Conservation (phyloP, 2,329 filamentous ascomycete genomes). For the Taxawa tesnikishii region DNA sequence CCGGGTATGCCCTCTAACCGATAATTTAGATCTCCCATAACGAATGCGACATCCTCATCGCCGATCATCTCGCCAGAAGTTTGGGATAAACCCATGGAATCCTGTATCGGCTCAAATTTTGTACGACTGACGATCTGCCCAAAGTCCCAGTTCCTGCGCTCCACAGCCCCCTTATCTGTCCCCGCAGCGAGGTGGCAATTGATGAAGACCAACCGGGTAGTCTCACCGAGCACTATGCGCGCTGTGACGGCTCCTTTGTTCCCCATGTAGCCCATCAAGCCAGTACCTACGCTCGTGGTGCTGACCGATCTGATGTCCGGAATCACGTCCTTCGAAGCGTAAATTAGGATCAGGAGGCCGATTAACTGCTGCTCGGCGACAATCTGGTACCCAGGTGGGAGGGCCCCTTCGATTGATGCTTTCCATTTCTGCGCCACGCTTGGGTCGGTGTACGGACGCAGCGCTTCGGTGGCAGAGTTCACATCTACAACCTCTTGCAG, state of each 20-base stretch:
- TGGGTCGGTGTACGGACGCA: constrained; percentile 64
- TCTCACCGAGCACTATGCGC: constrained; percentile 75
- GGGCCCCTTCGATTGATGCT: constrained; percentile 54
- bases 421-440: constrained; percentile 68
- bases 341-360: constrained; percentile 73
- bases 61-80: constrained; percentile 57
- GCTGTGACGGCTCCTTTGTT: constrained; percentile 88
- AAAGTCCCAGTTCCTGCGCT: constrained; percentile 83
- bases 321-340: constrained; percentile 65
- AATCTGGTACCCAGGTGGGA: constrained; percentile 66
- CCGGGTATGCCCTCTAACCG: constrained; percentile 78
- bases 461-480: constrained; percentile 63
- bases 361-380: constrained; percentile 76
- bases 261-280: constrained; percentile 82
- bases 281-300: constrained; percentile 74
- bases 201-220: constrained; percentile 77
- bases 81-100: constrained; percentile 49
- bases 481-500: constrained; percentile 89
- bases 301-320: constrained; percentile 70
- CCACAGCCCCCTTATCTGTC: constrained; percentile 61
- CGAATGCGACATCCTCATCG: constrained; percentile 88
- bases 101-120: constrained; percentile 62
- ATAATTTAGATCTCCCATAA: constrained; percentile 95
- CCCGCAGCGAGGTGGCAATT: constrained; percentile 89
- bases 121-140: constrained; percentile 64